These are phyloP conservation scores for Chrysanthemum lavandulifolium DNA, from an alignment of 129 eudicot species.

Conservation along the genomic window DNA sequence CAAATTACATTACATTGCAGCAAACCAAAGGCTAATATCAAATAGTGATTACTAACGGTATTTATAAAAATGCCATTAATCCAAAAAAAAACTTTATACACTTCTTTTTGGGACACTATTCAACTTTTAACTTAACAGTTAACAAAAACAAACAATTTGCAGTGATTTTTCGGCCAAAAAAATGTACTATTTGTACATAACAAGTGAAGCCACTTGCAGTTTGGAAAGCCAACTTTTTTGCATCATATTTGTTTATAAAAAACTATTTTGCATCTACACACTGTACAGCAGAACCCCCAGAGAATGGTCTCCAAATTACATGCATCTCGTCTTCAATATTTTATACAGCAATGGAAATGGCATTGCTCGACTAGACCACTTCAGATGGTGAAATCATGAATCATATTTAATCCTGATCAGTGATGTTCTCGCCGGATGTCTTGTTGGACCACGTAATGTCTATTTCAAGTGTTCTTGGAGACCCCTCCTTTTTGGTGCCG, in stretches of 20 bases:
- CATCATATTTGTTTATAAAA: conserved; percentile 14
- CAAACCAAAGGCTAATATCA: too few relatives aligned
- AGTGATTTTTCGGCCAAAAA: conserved; percentile 13
- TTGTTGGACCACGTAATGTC: conserved; percentile 81
- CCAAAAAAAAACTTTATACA: not conserved
- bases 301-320: not conserved
- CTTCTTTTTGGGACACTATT: too few relatives aligned
- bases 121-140: not conserved
- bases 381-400: conserved; percentile 12
- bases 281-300: conserved; percentile 19
- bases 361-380: conserved; percentile 7
- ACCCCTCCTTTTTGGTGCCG: conserved; percentile 45
- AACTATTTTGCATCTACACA: conserved; percentile 27
- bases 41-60: too few relatives aligned
- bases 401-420: not conserved
- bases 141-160: not conserved
- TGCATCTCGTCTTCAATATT: not conserved
- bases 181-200: conserved; percentile 9
- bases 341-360: not conserved
- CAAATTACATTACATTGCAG: too few relatives aligned
- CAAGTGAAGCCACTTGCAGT: conserved; percentile 18
- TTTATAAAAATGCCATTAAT: not conserved
- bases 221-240: conserved; percentile 18
- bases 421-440: conserved; percentile 30
- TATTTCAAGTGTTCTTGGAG: conserved; percentile 64